These are phyloP conservation scores for Sporisorium sorghi DNA, from an alignment of 1,284 basidiomycete genomes.

Conservation along the genomic window DNA sequence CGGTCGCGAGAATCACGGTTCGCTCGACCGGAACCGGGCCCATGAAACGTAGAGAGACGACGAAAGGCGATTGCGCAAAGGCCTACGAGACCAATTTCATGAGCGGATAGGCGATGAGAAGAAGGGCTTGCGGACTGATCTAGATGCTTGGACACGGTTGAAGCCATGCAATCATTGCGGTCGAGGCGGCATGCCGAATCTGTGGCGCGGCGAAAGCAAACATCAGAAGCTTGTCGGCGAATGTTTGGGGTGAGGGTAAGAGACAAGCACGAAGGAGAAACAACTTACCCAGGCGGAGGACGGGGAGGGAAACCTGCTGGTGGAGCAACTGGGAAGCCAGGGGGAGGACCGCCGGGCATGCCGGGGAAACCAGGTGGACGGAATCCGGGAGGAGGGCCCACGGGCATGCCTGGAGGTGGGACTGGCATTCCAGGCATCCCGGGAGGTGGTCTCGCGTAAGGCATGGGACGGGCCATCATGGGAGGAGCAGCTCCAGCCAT, in stretches of 20 bases:
- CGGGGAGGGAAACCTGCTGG: slow-evolving; percentile 42
- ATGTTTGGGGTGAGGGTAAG: too few relatives aligned
- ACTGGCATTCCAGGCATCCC: slow-evolving; percentile 77
- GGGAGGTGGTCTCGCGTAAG: slow-evolving; percentile 71
- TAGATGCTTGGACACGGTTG: neutral
- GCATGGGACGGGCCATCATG: slow-evolving; percentile 48
- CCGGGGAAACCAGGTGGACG: slow-evolving; percentile 59
- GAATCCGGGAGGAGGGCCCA: slow-evolving; percentile 62
- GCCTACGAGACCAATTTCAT: slow-evolving; percentile 33
- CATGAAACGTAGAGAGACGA: neutral
- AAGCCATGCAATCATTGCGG: slow-evolving; percentile 29
- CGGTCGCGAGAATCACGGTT: too few relatives aligned
- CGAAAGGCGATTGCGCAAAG: neutral
- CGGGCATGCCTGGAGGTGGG: slow-evolving; percentile 68
- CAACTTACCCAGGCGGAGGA: slow-evolving; percentile 48
- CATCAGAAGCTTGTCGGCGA: slow-evolving; percentile 1
- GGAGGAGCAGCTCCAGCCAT: slow-evolving; percentile 72
- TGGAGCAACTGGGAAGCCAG: slow-evolving; percentile 39
- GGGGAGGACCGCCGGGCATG: slow-evolving; percentile 44
- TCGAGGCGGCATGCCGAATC: slow-evolving; percentile 49
- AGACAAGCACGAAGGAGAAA: too few relatives aligned
- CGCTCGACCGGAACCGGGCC: too few relatives aligned
- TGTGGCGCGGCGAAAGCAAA: slow-evolving; percentile 1
- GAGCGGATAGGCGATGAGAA: too few relatives aligned
- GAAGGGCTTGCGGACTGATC: neutral